These are phyloP conservation scores for Backusella tuberculispora DNA, from an alignment of 192 early-diverging fungal species.

Conservation along the genomic window DNA sequence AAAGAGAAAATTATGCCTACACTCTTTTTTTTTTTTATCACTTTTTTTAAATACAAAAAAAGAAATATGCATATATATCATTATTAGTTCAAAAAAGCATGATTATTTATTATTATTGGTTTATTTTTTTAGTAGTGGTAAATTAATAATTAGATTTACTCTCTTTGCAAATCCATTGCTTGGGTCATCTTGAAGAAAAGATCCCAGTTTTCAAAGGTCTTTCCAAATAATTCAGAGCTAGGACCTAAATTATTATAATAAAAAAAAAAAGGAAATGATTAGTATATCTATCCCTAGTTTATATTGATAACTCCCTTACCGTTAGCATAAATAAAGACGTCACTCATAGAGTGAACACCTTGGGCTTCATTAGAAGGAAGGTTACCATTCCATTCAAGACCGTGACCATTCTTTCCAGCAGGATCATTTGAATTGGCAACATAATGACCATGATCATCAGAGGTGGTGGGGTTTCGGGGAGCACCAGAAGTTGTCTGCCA, in stretches of 20 bases:
- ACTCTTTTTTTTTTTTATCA: no score
- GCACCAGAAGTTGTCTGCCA: conserved; percentile 47
- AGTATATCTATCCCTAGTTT: no score
- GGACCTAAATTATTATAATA: conserved; percentile 30
- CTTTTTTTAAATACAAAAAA: no score
- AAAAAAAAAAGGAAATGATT: neutral
- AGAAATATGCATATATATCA: no score
- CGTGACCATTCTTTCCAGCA: conserved; percentile 32
- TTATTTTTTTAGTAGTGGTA: no score
- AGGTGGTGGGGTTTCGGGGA: conserved; percentile 42
- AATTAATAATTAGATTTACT: neutral
- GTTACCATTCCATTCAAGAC: conserved; percentile 38
- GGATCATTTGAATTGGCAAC: conserved; percentile 34
- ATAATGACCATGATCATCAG: conserved; percentile 31
- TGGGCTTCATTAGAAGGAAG: conserved; percentile 29
- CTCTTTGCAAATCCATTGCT: conserved; percentile 18
- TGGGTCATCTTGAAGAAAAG: conserved; percentile 56
- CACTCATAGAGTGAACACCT: conserved; percentile 53
- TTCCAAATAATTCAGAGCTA: conserved; percentile 43
- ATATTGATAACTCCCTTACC: conserved; percentile 2
- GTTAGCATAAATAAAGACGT: conserved; percentile 50
- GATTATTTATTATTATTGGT: no score
- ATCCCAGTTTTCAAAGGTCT: conserved; percentile 52
- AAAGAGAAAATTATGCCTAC: no score
- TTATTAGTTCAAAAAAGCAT: no score